Conservation (phyloP, 2,329 filamentous ascomycete species). For the Orbilia quercus region DNA sequence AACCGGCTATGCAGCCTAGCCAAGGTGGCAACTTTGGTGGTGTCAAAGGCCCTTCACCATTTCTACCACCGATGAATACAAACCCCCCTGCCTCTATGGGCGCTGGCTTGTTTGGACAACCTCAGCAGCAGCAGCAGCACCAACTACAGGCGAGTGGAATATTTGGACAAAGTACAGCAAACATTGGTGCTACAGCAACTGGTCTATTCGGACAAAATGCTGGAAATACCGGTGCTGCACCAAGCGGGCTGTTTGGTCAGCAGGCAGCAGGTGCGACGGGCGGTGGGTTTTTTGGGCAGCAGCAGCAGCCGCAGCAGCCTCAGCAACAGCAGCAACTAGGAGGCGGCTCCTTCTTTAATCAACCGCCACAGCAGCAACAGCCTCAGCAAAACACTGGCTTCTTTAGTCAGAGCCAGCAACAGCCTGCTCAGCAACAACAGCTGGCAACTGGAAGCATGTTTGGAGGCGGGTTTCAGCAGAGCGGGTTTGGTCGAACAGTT, state of each 20-base stretch:
- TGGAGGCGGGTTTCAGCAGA: constrained; percentile 43
- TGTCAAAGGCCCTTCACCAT: constrained; percentile 52
- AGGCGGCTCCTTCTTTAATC: constrained; percentile 21
- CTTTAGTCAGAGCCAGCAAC: constrained; percentile 53
- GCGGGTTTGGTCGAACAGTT: constrained; percentile 55
- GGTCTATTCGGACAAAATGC: constrained; percentile 59
- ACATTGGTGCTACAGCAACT: constrained; percentile 26
- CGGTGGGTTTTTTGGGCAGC: constrained; percentile 54
- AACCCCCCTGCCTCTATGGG: constrained; percentile 36
- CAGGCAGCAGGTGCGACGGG: constrained; percentile 26
- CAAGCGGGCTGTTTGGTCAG: constrained; percentile 55
- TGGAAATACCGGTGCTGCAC: constrained; percentile 51
- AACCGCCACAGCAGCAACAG: constrained; percentile 62
- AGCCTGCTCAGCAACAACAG: constrained; percentile 53
- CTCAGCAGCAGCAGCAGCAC: constrained; percentile 52
- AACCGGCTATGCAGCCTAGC: constrained; percentile 50
- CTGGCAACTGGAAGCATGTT: constrained; percentile 36
- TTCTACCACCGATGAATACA: constrained; percentile 18
- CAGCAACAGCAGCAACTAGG: constrained; percentile 53
- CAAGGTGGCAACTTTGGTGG: constrained; percentile 52
- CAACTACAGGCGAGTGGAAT: constrained; percentile 27
- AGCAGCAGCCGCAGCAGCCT: constrained; percentile 54
- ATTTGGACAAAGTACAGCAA: constrained; percentile 41
- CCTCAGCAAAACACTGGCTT: constrained; percentile 61
- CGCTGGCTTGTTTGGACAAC: constrained; percentile 56